Conservation (phyloP, 352 stramenopile species). For the Pythium phragmitis region DNA sequence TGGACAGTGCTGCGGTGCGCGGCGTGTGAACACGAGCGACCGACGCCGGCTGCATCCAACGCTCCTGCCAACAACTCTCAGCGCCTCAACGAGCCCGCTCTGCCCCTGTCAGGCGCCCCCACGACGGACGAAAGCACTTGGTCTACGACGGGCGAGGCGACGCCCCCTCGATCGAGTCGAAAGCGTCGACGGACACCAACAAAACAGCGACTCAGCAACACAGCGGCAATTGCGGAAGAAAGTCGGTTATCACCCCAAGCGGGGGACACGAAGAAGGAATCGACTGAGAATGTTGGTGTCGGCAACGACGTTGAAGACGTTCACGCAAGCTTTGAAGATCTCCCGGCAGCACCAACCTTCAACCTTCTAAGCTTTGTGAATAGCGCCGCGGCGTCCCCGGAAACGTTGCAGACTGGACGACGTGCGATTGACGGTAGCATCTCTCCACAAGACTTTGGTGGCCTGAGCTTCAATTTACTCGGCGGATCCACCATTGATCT, state of each 20-base stretch:
- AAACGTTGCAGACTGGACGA: neutral
- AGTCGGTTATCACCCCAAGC: neutral
- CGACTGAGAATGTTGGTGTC: neutral
- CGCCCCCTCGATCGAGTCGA: neutral
- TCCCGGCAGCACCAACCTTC: slow-evolving; percentile 23
- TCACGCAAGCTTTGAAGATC: neutral
- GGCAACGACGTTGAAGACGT: neutral
- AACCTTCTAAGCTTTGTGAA: slow-evolving; percentile 21
- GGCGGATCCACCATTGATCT: slow-evolving; percentile 8
- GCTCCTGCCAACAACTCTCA: neutral
- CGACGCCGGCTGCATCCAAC: neutral
- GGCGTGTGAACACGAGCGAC: slow-evolving; percentile 21
- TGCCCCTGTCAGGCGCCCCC: neutral
- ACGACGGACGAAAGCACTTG: neutral
- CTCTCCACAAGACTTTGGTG: too few relatives aligned
- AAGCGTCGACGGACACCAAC: neutral
- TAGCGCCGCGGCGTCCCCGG: neutral
- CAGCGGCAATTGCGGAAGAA: neutral
- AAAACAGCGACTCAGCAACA: neutral
- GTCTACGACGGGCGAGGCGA: neutral
- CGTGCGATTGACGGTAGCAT: neutral
- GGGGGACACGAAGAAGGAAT: neutral
- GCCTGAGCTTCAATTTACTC: slow-evolving; percentile 8
- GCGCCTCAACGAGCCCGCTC: neutral
- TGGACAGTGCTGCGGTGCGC: slow-evolving; percentile 10